phyloP scores from a whole-genome alignment of 768 basidiomycete species.

The Psilocybe cubensis region DNA sequence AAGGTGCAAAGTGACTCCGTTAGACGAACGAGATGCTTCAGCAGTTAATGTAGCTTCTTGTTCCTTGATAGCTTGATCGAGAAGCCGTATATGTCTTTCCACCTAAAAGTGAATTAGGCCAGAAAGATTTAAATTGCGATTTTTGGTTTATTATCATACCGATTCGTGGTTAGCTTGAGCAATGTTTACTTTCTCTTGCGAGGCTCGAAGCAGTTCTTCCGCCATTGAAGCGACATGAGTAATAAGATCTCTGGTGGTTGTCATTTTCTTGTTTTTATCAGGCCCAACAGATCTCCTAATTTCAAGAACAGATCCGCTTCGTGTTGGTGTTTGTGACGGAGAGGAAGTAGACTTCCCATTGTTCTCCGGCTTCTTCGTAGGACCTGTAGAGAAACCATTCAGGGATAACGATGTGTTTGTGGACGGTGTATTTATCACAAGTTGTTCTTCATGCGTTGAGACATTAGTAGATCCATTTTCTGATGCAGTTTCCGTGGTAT shows the following conservation, averaged over 20 bases:
- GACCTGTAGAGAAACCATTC: not conserved
- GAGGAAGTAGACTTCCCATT: not conserved
- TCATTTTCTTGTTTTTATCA: slow-evolving; percentile 29
- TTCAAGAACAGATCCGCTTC: slow-evolving; percentile 21
- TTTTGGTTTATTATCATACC: slow-evolving; percentile 40
- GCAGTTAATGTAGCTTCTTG: slow-evolving; percentile 46
- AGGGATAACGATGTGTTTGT: not conserved
- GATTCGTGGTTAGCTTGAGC: slow-evolving; percentile 73
- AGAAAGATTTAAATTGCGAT: not conserved
- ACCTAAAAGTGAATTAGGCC: slow-evolving; percentile 49
- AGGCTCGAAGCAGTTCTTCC: slow-evolving; percentile 62
- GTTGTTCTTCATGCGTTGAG: not conserved
- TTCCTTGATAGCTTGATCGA: slow-evolving; percentile 68
- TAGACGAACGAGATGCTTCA: slow-evolving; percentile 26
- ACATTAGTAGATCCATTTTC: not conserved
- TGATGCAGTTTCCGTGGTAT: not conserved
- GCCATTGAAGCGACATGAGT: slow-evolving; percentile 59
- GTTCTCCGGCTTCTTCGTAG: not conserved
- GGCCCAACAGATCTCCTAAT: slow-evolving; percentile 5
- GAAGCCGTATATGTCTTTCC: slow-evolving; percentile 75
- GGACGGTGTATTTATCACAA: not conserved
- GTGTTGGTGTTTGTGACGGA: slow-evolving; percentile 5
- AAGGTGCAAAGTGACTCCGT: slow-evolving; percentile 51
- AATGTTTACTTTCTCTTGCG: slow-evolving; percentile 80
- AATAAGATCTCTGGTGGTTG: slow-evolving; percentile 54